Base-by-base conservation (phyloP, 2,329 filamentous ascomycete species). In the Xylariaceae sp. region DNA sequence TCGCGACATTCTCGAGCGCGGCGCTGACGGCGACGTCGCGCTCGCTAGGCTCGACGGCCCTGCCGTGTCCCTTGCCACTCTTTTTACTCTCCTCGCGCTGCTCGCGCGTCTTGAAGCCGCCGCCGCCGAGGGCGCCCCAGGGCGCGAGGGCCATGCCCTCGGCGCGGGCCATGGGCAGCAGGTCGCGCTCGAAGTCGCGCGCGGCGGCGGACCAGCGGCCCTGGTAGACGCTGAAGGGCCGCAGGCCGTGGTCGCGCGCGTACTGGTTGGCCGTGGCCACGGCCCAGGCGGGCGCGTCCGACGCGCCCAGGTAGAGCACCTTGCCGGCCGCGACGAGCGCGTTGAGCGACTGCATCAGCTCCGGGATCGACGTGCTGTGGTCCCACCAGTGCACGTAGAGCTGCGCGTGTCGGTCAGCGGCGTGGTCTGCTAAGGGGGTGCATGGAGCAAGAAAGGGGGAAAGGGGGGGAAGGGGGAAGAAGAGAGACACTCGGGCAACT, bases 131-230 rank as follows among this genome's bases (percentile, higher is more conserved):
- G 1, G 68, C 70, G 31, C 73, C 76, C 75, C 75, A 83, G 1
- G 74, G 72, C 0, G 65, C 66, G 5, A 80, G 52, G 0, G 63
- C 58, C 75, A 81, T 80, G 21, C 77, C 77, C 47, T 82, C 74
- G 19, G 67, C 63, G 23, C 64, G 64, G 24, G 59, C 65, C 79
- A 83, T 83, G 26, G 77, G 77, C 22, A 84, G 66, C 45, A 82
- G 77, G n/a, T 82, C 78, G 16, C 77, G 67, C 59, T 82, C 78
- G 32, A 83, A 72, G 53, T 86, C 81, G 16, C 82, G 72, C n/a
- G 63, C 49, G 1, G 70, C 68, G 9, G 74, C 72, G 15, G 61
- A 72, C 77, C 78, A 85, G 9, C 59, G 61, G 8, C 80, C 80
- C 56, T 82, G 77, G 55, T 83, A 84, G 19, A 84, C 72, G 22